These are phyloP conservation scores for Penicillium sp. DNA, from an alignment of 2,329 filamentous ascomycete genomes.

Conservation along the genomic window DNA sequence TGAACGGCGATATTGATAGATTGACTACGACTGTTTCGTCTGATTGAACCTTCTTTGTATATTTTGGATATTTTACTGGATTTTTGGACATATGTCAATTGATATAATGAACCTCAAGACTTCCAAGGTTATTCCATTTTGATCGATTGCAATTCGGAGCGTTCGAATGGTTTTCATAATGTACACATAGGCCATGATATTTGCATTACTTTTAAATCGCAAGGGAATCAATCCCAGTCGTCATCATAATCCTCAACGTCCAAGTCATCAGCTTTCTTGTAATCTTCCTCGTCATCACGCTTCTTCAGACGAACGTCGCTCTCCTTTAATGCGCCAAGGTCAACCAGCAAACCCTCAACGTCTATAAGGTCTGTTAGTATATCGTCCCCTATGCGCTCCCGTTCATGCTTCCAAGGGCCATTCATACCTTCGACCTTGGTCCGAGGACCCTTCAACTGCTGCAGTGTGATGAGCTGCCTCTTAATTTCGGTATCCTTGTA, in stretches of 20 bases:
- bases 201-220: constrained; percentile 9
- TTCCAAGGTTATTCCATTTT: too few species aligned
- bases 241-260: constrained; percentile 53
- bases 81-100: too few species aligned
- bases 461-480: constrained; percentile 87
- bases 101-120: too few species aligned
- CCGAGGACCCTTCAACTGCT: constrained; percentile 71
- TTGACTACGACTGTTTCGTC: background rate
- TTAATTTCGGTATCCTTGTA: constrained; percentile 93
- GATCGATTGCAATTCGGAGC: too few species aligned
- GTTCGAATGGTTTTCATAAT: constrained; percentile 19
- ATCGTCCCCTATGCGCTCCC: background rate
- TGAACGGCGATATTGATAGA: background rate
- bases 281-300: constrained; percentile 56
- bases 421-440: constrained; percentile 62
- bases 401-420: background rate
- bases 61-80: background rate
- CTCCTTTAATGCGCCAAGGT: constrained; percentile 75
- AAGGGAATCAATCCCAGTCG: constrained; percentile 57
- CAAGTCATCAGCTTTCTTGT: constrained; percentile 54
- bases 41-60: background rate
- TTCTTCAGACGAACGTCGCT: constrained; percentile 75
- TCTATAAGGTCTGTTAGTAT: constrained; percentile 45
- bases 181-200: constrained; percentile 22
- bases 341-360: constrained; percentile 78